Base-by-base conservation (phyloP, 176 grass and related monocot genomes). In the Themeda triandra region DNA sequence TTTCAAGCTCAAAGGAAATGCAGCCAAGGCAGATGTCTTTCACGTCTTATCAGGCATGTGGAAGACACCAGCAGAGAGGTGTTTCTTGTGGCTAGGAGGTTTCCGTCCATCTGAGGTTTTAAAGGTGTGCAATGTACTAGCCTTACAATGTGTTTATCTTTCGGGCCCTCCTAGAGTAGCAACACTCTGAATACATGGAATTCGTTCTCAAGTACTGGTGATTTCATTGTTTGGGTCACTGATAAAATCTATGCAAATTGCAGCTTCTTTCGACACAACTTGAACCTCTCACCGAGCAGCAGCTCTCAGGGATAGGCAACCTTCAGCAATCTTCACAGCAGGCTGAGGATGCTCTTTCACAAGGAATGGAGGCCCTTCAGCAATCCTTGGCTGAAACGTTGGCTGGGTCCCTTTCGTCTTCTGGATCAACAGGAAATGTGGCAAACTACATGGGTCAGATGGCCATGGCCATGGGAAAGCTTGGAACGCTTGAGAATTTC, bases 401-500 rank as follows among this genome's bases (percentile, higher is more conserved):
- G 85, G 96, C 93, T 71, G 93, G 96, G 23, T 98, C 93, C 54
- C 89, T 98, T 60, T 81, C 85, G 17, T 85, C 96, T 56, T 93
- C 96, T 29, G 93, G 89, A 71, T 95, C 93, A 72, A 93, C 93
- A 71, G 93, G 96, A 80, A 98, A 93, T 75, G 96, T 98, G 28
- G 93, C 96, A 70, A 95, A 98, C 36, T 98, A 98, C 77, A 98
- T 98, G 96, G 96, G 96, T 78, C 96, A 98, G 85, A 98, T 98
- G 96, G 96, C 96, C 63, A 98, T 98, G 96, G 92, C 96, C 41
- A 95, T 98, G 96, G 96, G 93, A n/a, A 98, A 98, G 66, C 96
- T 98, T 53, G 96, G 95, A 54, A 98, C 96, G 15, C 89, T 98
- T 35, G 96, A 98, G 75, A 98, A 85, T 83, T 98, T 98, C 77